Conservation (phyloP, 495 filamentous ascomycete species). For the Tuber microsphaerosporum region DNA sequence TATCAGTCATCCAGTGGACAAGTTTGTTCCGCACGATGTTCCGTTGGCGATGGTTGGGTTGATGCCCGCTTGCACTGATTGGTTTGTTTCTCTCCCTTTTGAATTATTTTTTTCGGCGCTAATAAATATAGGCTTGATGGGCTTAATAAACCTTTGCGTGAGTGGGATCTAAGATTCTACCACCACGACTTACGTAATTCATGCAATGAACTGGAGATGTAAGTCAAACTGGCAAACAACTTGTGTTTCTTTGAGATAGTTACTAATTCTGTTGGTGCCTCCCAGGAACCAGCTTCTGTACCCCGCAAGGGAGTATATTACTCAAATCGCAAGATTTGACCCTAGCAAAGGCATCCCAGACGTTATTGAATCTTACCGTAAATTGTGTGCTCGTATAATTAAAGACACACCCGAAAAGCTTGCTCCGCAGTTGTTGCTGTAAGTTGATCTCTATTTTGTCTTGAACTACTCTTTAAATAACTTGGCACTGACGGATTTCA, state of each 20-base stretch:
- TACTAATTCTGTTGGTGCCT: conserved; percentile 14
- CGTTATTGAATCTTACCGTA: conserved; percentile 68
- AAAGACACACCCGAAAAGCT: conserved; percentile 44
- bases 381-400: conserved; percentile 58
- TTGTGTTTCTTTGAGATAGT: neutral
- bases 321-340: conserved; percentile 80
- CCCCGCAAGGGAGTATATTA: conserved; percentile 69
- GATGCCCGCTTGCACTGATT: conserved; percentile 79
- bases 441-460: conserved; percentile 10
- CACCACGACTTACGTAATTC: conserved; percentile 63
- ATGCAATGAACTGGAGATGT: conserved; percentile 56
- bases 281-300: conserved; percentile 58
- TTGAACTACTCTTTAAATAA: neutral
- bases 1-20: conserved; percentile 73
- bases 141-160: conserved; percentile 68
- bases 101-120: neutral
- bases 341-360: conserved; percentile 79
- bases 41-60: conserved; percentile 63
- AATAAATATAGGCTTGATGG: conserved; percentile 61
- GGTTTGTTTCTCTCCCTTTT: conserved; percentile 45
- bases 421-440: conserved; percentile 67
- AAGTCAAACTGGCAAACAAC: conserved; percentile 25
- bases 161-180: conserved; percentile 71
- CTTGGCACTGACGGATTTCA: conserved; percentile 17
- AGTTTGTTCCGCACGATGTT: conserved; percentile 67